These are phyloP conservation scores for Aspergillus glaucus DNA, from an alignment of 2,329 filamentous ascomycete genomes.

Conservation along the genomic window DNA sequence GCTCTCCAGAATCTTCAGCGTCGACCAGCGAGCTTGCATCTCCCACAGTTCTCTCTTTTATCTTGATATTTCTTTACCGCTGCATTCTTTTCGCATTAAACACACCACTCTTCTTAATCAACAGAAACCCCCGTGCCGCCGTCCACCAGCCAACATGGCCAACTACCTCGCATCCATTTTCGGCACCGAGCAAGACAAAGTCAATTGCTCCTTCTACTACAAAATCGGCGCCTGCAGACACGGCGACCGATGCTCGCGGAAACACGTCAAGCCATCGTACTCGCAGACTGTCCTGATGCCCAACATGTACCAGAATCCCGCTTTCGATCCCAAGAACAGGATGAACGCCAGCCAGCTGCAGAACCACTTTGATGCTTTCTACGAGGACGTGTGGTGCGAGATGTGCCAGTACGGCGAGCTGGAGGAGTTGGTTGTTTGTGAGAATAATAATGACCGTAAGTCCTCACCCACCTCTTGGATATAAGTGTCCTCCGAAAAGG, in stretches of 20 bases:
- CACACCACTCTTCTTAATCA: background rate
- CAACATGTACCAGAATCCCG: constrained; percentile 98
- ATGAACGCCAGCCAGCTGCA: constrained; percentile 95
- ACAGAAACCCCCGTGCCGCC: background rate
- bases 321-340: constrained; percentile 92
- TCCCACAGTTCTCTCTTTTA: constrained; percentile 1
- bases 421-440: constrained; percentile 96
- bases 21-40: constrained; percentile 12
- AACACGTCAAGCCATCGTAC: constrained; percentile 99
- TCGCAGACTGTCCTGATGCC: constrained; percentile 95
- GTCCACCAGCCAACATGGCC: constrained; percentile 57
- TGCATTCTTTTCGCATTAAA: background rate
- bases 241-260: constrained; percentile 94
- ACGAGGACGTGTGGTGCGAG: constrained; percentile 99
- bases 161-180: constrained; percentile 99
- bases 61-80: background rate
- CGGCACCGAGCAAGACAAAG: constrained; percentile 98
- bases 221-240: constrained; percentile 99
- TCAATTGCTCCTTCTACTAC: constrained; percentile 99
- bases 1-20: constrained; percentile 33
- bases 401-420: constrained; percentile 98
- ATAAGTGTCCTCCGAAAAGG: background rate
- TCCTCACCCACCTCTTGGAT: constrained; percentile 17
- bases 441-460: constrained; percentile 97
- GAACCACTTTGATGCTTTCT: constrained; percentile 99